These are phyloP conservation scores for Aspergillus pseudoglaucus DNA, from an alignment of 2,329 filamentous ascomycete genomes.

Conservation along the genomic window DNA sequence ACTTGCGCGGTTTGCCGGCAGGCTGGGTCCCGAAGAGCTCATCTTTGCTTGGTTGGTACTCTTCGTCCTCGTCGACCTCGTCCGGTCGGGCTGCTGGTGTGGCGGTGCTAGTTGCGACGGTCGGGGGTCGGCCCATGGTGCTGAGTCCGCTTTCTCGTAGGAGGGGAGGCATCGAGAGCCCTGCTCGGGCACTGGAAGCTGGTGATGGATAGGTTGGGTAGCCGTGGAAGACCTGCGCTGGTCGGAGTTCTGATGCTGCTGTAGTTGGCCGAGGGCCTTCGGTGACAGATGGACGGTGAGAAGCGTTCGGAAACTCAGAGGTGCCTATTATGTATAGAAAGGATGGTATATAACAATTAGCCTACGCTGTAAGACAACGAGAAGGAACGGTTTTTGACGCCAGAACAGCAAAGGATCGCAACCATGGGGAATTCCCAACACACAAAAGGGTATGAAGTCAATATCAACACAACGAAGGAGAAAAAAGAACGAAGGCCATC, in stretches of 20 bases:
- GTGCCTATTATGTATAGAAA: constrained; percentile 27
- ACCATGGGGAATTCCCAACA: constrained; percentile 7
- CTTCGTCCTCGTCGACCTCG: constrained; percentile 18
- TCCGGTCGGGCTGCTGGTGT: constrained; percentile 12
- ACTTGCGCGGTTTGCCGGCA: constrained; percentile 87
- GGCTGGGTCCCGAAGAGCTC: constrained; percentile 82
- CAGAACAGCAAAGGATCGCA: constrained; percentile 10
- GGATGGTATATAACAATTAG: constrained; percentile 29
- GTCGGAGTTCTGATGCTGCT: constrained; percentile 61
- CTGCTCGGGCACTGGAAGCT: constrained; percentile 47
- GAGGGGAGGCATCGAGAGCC: constrained; percentile 57
- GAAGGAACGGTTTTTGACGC: constrained; percentile 12
- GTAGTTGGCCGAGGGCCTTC: constrained; percentile 36
- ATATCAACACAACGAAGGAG: constrained; percentile 2
- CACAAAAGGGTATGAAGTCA: constrained; percentile 19
- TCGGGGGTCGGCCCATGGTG: constrained; percentile 26
- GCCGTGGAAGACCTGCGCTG: constrained; percentile 65
- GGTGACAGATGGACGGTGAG: constrained; percentile 59
- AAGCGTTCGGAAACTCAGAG: constrained; percentile 41
- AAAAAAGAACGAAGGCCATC: constrained; percentile 5
- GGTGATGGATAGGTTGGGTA: constrained; percentile 59
- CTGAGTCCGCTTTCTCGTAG: constrained; percentile 52
- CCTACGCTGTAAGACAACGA: constrained; percentile 27
- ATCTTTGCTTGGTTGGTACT: constrained; percentile 42
- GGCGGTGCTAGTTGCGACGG: constrained; percentile 26